A percentile compares a stretch with the other conserved stretches of the same genome.
These are phyloP conservation scores for Chrysochromulina parva DNA, from an alignment of 78 protist genomes.

Conservation along the genomic window DNA sequence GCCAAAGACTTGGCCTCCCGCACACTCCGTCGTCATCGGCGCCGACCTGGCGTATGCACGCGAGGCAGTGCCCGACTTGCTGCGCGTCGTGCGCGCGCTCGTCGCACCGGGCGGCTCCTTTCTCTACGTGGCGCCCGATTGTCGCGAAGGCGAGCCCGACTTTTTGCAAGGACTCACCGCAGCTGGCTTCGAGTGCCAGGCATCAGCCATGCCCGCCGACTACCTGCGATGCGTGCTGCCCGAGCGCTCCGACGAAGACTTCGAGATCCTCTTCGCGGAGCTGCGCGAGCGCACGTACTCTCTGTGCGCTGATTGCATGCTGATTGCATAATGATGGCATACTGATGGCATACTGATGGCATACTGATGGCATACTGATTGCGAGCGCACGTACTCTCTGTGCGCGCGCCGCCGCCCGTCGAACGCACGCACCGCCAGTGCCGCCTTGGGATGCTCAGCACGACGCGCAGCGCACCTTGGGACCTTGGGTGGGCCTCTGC, in stretches of 20 bases:
- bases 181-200: neutral
- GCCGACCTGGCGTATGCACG: neutral
- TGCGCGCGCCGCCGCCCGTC: too few relatives aligned
- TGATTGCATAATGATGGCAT: too few relatives aligned
- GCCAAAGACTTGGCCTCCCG: neutral
- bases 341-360: too few relatives aligned
- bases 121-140: neutral
- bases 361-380: too few relatives aligned
- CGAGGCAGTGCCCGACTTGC: neutral
- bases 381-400: too few relatives aligned
- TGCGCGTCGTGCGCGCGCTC: neutral
- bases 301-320: neutral
- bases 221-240: neutral
- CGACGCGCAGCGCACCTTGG: too few relatives aligned
- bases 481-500: too few relatives aligned
- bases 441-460: too few relatives aligned
- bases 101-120: neutral
- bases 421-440: too few relatives aligned
- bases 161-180: neutral
- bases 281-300: neutral
- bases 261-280: neutral
- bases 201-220: neutral
- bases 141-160: neutral
- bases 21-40: neutral
- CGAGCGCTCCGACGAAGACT: neutral